phyloP scores from a whole-genome alignment of 169 alveolate genomes.

The Theileria equi region DNA sequence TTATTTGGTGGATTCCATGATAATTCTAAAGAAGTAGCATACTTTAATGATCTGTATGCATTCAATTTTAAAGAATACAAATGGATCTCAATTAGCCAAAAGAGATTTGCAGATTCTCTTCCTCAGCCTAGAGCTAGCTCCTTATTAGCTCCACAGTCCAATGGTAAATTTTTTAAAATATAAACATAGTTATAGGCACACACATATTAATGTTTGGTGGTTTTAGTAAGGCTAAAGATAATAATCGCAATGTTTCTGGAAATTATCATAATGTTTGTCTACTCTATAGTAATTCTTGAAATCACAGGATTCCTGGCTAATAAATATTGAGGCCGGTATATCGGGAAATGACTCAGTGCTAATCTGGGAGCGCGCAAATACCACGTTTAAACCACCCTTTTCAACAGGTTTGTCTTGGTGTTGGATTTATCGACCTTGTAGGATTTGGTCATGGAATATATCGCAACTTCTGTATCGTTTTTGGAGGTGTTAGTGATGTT shows the following conservation, averaged over 20 bases:
- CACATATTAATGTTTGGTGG: conserved; percentile 84
- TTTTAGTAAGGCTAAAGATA: conserved; percentile 81
- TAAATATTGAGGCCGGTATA: conserved; percentile 75
- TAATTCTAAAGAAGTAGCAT: conserved; percentile 76
- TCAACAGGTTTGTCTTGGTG: conserved; percentile 60
- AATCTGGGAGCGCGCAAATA: conserved; percentile 63
- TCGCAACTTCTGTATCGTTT: conserved; percentile 71
- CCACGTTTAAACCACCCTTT: conserved; percentile 66
- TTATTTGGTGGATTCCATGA: conserved; percentile 90
- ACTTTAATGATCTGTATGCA: conserved; percentile 82
- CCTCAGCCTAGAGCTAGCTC: conserved; percentile 64
- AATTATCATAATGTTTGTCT: conserved; percentile 50
- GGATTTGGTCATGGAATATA: conserved; percentile 68
- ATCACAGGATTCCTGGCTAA: conserved; percentile 81
- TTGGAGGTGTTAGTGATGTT: conserved; percentile 87
- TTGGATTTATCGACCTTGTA: neutral
- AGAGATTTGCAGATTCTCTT: conserved; percentile 44
- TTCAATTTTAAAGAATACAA: conserved; percentile 55
- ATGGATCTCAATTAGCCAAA: conserved; percentile 60
- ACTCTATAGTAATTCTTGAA: neutral
- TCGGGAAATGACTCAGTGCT: conserved; percentile 57
- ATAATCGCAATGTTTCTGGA: conserved; percentile 78
- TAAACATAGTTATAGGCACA: conserved; percentile 51
- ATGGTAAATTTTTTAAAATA: conserved; percentile 33
- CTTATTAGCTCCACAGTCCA: conserved; percentile 41